phyloP scores from a whole-genome alignment of 1,284 basidiomycete genomes.

The Ceratobasidium papillatum region DNA sequence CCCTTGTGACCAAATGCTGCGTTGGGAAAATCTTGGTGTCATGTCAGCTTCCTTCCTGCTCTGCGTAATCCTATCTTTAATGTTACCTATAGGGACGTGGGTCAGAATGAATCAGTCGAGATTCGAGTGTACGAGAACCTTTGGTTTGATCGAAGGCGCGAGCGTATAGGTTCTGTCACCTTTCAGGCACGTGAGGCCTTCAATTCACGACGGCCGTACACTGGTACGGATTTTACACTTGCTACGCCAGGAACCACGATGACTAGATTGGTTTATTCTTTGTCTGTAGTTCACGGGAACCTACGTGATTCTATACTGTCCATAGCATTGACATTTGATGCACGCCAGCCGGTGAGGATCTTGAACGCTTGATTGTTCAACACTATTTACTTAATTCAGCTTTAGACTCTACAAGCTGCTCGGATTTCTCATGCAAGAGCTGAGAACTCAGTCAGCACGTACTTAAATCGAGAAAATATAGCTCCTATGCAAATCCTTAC shows the following conservation, averaged over 20 bases:
- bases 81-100: neutral
- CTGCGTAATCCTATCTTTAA: neutral
- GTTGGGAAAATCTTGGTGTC: neutral
- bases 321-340: no score
- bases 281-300: no score
- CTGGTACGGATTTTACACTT: neutral
- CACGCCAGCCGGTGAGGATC: neutral
- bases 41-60: neutral
- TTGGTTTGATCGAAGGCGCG: neutral
- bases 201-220: neutral
- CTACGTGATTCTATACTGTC: no score
- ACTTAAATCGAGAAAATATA: neutral
- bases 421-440: neutral
- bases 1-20: neutral
- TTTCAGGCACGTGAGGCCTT: neutral
- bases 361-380: neutral
- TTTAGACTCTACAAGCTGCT: neutral
- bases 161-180: neutral
- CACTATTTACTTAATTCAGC: neutral
- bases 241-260: no score
- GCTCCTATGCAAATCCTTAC: neutral
- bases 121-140: neutral
- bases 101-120: neutral
- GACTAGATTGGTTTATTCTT: neutral
- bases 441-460: neutral